These are phyloP conservation scores for Lojkania enalia DNA, from an alignment of 2,329 filamentous ascomycete species.

Conservation along the genomic window DNA sequence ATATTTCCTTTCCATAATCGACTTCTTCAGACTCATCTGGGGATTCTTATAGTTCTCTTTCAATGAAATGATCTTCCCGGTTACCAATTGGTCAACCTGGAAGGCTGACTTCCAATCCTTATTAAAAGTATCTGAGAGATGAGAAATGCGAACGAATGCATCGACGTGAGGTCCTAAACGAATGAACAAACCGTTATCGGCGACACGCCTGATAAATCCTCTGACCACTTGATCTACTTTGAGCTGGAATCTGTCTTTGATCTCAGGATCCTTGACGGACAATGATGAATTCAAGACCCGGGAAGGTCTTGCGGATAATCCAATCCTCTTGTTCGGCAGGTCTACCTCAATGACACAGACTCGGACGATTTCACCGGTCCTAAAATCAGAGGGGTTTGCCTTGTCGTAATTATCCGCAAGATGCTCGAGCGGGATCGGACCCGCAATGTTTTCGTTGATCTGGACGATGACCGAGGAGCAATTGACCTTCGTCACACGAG, in stretches of 20 bases:
- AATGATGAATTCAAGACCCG: conserved; percentile 85
- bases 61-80: conserved; percentile 77
- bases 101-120: conserved; percentile 96
- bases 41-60: conserved; percentile 71
- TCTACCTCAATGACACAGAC: conserved; percentile 86
- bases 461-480: conserved; percentile 85
- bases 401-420: conserved; percentile 84
- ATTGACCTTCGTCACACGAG: conserved; percentile 80
- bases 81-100: conserved; percentile 86
- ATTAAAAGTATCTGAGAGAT: conserved; percentile 86
- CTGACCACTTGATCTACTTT: conserved; percentile 78
- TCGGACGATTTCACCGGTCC: conserved; percentile 83
- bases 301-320: conserved; percentile 81
- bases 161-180: conserved; percentile 79
- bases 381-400: conserved; percentile 73
- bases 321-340: conserved; percentile 78
- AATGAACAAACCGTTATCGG: conserved; percentile 88
- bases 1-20: conserved; percentile 78
- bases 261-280: conserved; percentile 77
- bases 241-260: conserved; percentile 71
- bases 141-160: conserved; percentile 80
- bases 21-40: conserved; percentile 85
- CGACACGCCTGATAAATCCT: conserved; percentile 88
- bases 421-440: conserved; percentile 79
- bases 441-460: conserved; percentile 77